Evolutionary conservation across 768 basidiomycete species (phyloP).

Genomic region (Termitomyces sp.): DNA sequence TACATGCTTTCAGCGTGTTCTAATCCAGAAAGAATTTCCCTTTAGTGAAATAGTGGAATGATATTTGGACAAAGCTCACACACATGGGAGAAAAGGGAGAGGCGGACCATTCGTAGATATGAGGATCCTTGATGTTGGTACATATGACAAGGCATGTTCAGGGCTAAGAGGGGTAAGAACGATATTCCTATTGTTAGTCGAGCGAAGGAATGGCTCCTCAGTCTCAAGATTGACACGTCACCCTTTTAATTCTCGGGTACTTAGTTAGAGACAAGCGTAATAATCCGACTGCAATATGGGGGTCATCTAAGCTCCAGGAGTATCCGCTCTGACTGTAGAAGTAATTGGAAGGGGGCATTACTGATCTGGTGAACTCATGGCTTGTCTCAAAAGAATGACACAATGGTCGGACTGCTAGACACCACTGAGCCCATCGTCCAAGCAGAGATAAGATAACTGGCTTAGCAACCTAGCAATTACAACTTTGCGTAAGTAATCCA

Average conservation of each 20-base stretch:
- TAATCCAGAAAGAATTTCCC: constrained; percentile 5
- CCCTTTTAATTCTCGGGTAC: not conserved
- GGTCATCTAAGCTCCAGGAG: not conserved
- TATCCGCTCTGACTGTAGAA: not conserved
- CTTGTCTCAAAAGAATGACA: too few species aligned
- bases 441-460: too few species aligned
- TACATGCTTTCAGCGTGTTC: constrained; percentile 29
- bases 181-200: constrained; percentile 43
- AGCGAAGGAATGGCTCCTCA: constrained; percentile 42
- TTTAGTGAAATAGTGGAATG: not conserved
- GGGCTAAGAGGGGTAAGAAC: constrained; percentile 55
- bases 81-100: constrained; percentile 43
- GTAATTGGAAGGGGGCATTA: not conserved
- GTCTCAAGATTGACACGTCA: constrained; percentile 19
- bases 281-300: not conserved
- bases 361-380: too few species aligned
- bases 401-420: too few species aligned
- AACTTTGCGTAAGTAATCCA: too few species aligned
- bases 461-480: too few species aligned
- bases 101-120: constrained; percentile 43
- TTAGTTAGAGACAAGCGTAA: not conserved
- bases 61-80: not conserved
- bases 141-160: constrained; percentile 15
- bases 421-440: too few species aligned
- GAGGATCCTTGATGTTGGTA: constrained; percentile 41